Conservation (phyloP, 164 flowering plant genomes). For the Taxillus chinensis region DNA sequence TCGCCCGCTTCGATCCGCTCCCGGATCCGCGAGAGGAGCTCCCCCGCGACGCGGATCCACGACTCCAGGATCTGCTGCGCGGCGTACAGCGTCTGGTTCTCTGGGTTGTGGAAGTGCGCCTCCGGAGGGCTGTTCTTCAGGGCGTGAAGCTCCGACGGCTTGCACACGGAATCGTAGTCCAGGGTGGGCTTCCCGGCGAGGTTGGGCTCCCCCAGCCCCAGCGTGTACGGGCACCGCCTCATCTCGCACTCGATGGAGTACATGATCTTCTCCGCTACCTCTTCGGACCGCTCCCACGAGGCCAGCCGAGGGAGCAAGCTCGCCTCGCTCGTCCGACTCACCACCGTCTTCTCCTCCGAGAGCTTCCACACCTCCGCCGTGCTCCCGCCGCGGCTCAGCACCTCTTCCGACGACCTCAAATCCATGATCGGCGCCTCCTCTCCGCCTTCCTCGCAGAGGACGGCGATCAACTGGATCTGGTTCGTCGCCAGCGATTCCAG, state of each 20-base stretch:
- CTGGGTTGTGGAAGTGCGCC: constrained; percentile 33
- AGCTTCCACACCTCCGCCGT: constrained; percentile 70
- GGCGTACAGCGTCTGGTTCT: constrained; percentile 51
- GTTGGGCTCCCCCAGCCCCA: constrained; percentile 87
- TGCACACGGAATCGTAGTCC: constrained; percentile 70
- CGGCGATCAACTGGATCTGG: constrained; percentile 64
- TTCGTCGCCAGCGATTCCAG: constrained; percentile 44
- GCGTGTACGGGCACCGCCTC: constrained; percentile 60
- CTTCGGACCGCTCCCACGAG: constrained; percentile 66
- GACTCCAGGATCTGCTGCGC: constrained; percentile 66
- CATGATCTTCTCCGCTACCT: constrained; percentile 43
- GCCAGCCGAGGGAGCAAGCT: constrained; percentile 80
- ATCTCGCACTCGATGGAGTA: constrained; percentile 68
- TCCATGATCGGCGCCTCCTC: constrained; percentile 53
- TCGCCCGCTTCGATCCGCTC: constrained; percentile 22
- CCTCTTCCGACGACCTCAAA: constrained; percentile 36
- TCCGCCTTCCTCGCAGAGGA: constrained; percentile 44
- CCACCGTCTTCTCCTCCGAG: constrained; percentile 37
- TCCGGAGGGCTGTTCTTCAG: constrained; percentile 36
- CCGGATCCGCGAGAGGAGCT: constrained; percentile 34
- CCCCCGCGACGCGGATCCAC: constrained; percentile 40
- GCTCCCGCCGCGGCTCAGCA: constrained; percentile 45
- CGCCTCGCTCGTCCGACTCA: constrained; percentile 52
- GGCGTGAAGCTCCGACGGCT: constrained; percentile 53
- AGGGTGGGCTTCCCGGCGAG: constrained; percentile 64